Percentiles rank a stretch among this genome's conserved stretches.
Evolutionary conservation across 108 stramenopile genomes (phyloP).

Genomic region (Mediolabrus comicus): DNA sequence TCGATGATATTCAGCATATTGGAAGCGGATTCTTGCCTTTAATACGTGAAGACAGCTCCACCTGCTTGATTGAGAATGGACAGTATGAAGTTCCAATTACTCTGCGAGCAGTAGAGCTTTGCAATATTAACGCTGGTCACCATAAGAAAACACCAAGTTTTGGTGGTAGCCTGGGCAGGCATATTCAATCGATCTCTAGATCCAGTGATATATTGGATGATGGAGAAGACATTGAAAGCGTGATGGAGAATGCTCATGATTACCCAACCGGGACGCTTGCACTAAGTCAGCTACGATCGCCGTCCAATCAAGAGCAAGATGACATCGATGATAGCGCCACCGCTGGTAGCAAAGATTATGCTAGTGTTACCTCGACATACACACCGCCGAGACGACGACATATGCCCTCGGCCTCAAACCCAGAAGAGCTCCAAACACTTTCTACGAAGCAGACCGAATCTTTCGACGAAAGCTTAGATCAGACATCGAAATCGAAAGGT

Average conservation of each 20-base stretch:
- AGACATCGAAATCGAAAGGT: not conserved
- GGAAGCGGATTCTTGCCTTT: constrained; percentile 77
- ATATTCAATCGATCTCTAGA: constrained; percentile 10
- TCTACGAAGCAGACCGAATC: not conserved
- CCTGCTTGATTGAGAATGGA: constrained; percentile 67
- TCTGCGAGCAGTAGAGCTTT: constrained; percentile 19
- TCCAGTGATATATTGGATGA: constrained; percentile 1
- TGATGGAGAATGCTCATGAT: not conserved
- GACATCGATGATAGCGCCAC: constrained; percentile 17
- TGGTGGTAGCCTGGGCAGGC: constrained; percentile 1
- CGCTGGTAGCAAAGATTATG: not conserved
- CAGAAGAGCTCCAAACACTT: not conserved
- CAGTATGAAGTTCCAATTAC: constrained; percentile 67
- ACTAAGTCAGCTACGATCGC: constrained; percentile 3
- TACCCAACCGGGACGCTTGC: constrained; percentile 23
- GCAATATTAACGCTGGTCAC: not conserved
- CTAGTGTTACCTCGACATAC: not conserved
- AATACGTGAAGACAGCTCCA: constrained; percentile 25
- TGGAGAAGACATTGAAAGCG: not conserved
- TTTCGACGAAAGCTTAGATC: not conserved
- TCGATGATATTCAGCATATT: constrained; percentile 20
- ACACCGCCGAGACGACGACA: no score
- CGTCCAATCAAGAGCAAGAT: not conserved
- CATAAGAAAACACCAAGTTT: constrained; percentile 12
- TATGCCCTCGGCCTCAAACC: not conserved